Base-by-base conservation (phyloP, 1,139 yeast genomes). In the Pichia sp. region DNA sequence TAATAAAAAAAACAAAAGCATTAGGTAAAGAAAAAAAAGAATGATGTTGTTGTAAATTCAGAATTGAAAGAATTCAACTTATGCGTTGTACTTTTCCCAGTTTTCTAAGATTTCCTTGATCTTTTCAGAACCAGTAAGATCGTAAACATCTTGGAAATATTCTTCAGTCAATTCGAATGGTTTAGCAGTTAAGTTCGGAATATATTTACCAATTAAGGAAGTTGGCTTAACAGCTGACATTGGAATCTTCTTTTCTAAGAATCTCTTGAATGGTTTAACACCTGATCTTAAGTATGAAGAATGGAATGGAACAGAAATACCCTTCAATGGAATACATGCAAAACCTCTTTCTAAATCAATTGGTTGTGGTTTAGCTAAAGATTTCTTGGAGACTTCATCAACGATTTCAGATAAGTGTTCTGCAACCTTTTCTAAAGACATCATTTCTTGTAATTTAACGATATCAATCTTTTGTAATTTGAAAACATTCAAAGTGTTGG, bases 221-320 rank as follows among this genome's bases (percentile, higher is more conserved):
- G 92, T 85, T 51, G 96, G 96, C 72, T 92, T 90, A 56, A 92
- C 94, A 43, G 96, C 95, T 56, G 87, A 86, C 73, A 85, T 87
- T 55, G 96, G 86, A 62, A 92, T 86, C 80, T 92, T 92, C 83
- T 89, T 92, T 66, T 83, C 82, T 72, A 92, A 77, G 81, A 92
- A 94, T 71, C 92, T 85, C 76, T 92, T 90, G 89, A 92, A 92
- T 60, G 98, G 98, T 70, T 89, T 90, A 53, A 92, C 99, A 70
- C 99, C 99, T 51, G 94, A 86, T 77, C 92, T 85, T 73, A 92
- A 78, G 73, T 94, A 92, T 31, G 96, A 84, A 37, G 97, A 89
- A 71, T 94, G 98, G 97, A 92, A 92, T 51, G 99, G 99, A 62
- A 92, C 99, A 27, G 96, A 87, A 57, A 92, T 92, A 59, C 98